Conservation (phyloP, 192 early-diverging fungal species). For the Pilaira anomala region DNA sequence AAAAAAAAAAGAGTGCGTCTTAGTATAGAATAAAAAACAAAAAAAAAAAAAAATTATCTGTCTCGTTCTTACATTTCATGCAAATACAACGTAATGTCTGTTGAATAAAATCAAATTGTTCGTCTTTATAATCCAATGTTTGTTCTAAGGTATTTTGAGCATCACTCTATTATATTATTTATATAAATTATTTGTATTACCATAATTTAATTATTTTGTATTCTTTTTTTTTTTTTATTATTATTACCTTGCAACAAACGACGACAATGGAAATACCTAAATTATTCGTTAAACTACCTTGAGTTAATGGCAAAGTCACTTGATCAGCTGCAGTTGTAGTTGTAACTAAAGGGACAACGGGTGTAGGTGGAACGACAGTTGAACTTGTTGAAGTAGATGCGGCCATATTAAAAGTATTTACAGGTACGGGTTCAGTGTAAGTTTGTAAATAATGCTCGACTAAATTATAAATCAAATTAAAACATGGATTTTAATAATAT, state of each 20-base stretch:
- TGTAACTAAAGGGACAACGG: conserved; percentile 32
- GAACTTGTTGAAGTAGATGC: conserved; percentile 33
- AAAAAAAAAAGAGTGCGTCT: too few species aligned
- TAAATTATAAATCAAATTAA: conserved; percentile 16
- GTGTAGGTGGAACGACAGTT: conserved; percentile 23
- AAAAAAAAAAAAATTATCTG: neutral
- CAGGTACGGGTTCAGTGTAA: conserved; percentile 57
- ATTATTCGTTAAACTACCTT: conserved; percentile 80
- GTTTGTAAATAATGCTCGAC: conserved; percentile 70
- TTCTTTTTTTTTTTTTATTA: neutral
- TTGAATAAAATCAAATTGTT: conserved; percentile 95
- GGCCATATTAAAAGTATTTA: conserved; percentile 9
- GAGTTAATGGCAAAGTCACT: conserved; percentile 71
- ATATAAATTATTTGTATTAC: neutral
- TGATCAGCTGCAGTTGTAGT: conserved; percentile 42
- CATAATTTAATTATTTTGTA: neutral
- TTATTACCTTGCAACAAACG: conserved; percentile 85
- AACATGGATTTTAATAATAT: neutral
- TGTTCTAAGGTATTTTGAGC: conserved; percentile 70
- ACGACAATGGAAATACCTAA: conserved; percentile 85
- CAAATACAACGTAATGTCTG: conserved; percentile 86
- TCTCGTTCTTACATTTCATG: conserved; percentile 87
- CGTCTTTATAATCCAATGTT: conserved; percentile 82
- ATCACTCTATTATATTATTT: conserved; percentile 47
- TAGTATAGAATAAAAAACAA: too few species aligned